A percentile compares a stretch with the other conserved stretches of the same genome.
phyloP scores from a whole-genome alignment of 179 eudicot genomes.

The Silene coronaria region DNA sequence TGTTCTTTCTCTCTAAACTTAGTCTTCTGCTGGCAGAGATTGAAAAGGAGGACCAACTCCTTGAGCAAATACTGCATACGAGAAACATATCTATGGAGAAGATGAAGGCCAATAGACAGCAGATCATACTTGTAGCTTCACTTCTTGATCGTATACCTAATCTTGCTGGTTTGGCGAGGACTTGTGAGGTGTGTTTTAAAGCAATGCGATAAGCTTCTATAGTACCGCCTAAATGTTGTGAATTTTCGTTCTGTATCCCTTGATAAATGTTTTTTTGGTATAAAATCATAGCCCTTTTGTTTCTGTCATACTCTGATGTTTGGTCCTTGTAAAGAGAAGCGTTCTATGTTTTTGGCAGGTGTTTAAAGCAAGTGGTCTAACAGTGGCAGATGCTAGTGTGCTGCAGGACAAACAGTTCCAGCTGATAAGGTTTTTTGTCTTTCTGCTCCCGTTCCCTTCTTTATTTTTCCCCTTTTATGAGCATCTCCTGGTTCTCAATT shows the following conservation, averaged over 20 bases:
- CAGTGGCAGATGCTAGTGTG: slow-evolving; percentile 60
- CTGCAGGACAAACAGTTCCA: slow-evolving; percentile 89
- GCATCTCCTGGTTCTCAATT: neutral
- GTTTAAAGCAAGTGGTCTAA: slow-evolving; percentile 75
- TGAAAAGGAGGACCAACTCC: slow-evolving; percentile 83
- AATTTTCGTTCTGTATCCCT: neutral
- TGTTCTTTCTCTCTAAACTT: neutral
- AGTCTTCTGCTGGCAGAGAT: slow-evolving; percentile 39
- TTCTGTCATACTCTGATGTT: slow-evolving; percentile 8
- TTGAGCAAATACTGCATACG: slow-evolving; percentile 59
- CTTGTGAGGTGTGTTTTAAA: slow-evolving; percentile 65
- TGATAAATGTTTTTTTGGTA: neutral
- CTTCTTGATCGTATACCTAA: slow-evolving; percentile 94
- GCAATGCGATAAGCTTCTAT: slow-evolving; percentile 4
- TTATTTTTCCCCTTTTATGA: neutral
- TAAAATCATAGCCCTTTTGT: neutral
- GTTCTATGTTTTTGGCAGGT: slow-evolving; percentile 42
- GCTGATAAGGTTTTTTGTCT: slow-evolving; percentile 62
- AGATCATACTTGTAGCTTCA: slow-evolving; percentile 77
- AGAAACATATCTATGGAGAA: slow-evolving; percentile 49
- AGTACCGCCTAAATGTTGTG: neutral
- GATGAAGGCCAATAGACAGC: slow-evolving; percentile 62
- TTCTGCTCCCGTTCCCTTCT: neutral
- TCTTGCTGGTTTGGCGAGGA: slow-evolving; percentile 93
- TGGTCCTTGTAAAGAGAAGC: slow-evolving; percentile 11